Evolutionary conservation across 2,329 filamentous ascomycete species (phyloP).

Genomic region (Fonsecaea erecta): DNA sequence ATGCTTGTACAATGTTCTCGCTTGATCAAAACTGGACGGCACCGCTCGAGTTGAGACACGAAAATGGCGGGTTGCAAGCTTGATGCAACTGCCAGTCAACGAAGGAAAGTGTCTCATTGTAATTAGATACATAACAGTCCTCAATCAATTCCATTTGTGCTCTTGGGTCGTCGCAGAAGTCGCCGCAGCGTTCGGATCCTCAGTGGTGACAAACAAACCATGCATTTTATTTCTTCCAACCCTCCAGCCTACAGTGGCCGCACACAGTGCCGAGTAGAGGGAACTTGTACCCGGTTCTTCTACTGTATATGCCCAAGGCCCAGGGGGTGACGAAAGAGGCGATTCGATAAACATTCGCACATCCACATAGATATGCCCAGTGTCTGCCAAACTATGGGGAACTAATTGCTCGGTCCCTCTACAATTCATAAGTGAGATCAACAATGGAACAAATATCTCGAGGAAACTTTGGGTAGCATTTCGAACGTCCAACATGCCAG

Average conservation of each 20-base stretch:
- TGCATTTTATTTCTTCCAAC: neutral
- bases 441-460: too few species aligned
- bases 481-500: neutral
- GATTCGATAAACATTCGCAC: too few species aligned
- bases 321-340: too few species aligned
- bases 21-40: conserved; percentile 28
- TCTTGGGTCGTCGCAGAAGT: neutral
- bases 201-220: neutral
- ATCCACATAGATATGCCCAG: too few species aligned
- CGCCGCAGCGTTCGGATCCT: neutral
- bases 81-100: conserved; percentile 21
- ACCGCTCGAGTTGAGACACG: conserved; percentile 24
- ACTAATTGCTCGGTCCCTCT: too few species aligned
- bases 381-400: too few species aligned
- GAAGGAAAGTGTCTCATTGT: conserved; percentile 31
- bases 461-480: neutral
- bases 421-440: too few species aligned
- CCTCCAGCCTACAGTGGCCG: neutral
- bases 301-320: too few species aligned
- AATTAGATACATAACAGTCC: conserved; percentile 37
- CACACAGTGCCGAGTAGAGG: neutral
- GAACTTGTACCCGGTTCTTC: neutral
- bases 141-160: conserved; percentile 36
- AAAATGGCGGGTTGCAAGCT: conserved; percentile 15
- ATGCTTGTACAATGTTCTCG: conserved; percentile 36